Conservation (phyloP, 805 yeast genomes). For the Yamadazyma akitaensis region DNA sequence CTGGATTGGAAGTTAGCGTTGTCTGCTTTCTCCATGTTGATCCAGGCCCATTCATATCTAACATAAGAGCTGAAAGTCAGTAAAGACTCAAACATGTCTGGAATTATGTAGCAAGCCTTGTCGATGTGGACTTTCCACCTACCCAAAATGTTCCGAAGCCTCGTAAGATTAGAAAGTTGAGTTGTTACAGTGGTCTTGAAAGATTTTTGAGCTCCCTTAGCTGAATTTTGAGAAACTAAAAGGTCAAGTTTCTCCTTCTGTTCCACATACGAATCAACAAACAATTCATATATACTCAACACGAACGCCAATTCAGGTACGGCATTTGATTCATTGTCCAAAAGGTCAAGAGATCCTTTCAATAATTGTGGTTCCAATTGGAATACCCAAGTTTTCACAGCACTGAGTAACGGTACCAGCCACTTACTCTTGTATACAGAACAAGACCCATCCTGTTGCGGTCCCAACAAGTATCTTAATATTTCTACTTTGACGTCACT, state of each 20-base stretch:
- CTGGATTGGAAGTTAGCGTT: constrained; percentile 30
- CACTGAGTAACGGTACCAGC: constrained; percentile 32
- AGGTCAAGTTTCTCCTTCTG: constrained; percentile 25
- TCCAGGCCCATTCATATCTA: constrained; percentile 34
- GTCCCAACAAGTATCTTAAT: constrained; percentile 21
- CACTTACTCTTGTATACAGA: constrained; percentile 37
- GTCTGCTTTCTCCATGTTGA: constrained; percentile 24
- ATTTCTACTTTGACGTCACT: constrained; percentile 23
- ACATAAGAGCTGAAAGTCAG: neutral
- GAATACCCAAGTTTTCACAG: constrained; percentile 33
- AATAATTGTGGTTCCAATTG: constrained; percentile 26
- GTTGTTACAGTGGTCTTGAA: constrained; percentile 29
- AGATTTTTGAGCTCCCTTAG: constrained; percentile 17
- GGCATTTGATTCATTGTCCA: neutral
- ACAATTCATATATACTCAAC: constrained; percentile 43
- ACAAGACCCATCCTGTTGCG: constrained; percentile 20
- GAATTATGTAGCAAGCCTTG: neutral
- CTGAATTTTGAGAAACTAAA: constrained; percentile 17
- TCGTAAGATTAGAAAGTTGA: constrained; percentile 34
- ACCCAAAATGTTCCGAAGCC: constrained; percentile 40
- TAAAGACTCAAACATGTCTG: neutral
- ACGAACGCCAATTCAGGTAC: constrained; percentile 20
- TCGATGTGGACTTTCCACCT: constrained; percentile 42
- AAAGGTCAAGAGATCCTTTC: constrained; percentile 4
- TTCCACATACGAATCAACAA: constrained; percentile 41